Conservation (phyloP, 805 yeast genomes). For the Wickerhamomyces mucosus region DNA sequence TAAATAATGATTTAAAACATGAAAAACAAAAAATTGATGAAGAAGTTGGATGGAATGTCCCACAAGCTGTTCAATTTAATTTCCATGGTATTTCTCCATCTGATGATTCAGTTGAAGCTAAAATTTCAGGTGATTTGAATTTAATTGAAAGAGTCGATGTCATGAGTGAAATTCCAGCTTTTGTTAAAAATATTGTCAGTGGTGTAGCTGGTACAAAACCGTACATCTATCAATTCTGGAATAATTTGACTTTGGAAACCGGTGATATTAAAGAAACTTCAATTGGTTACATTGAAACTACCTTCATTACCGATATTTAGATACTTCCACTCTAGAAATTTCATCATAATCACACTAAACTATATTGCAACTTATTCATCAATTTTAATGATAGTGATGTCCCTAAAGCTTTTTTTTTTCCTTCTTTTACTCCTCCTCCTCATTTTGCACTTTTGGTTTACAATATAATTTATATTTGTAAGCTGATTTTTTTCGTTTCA, state of each 20-base stretch:
- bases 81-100: conserved; percentile 41
- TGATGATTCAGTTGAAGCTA: conserved; percentile 36
- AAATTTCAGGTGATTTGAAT: conserved; percentile 51
- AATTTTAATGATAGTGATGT: too few species aligned
- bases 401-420: too few species aligned
- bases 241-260: conserved; percentile 43
- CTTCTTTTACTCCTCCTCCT: too few species aligned
- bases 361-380: too few species aligned
- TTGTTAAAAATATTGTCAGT: conserved; percentile 85
- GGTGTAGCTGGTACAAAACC: conserved; percentile 96
- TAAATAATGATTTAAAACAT: conserved; percentile 58
- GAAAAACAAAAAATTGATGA: conserved; percentile 43
- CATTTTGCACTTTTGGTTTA: too few species aligned
- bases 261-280: conserved; percentile 45
- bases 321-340: too few species aligned
- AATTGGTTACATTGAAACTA: conserved; percentile 66
- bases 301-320: conserved; percentile 67
- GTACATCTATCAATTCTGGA: conserved; percentile 87
- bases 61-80: conserved; percentile 54
- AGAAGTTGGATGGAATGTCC: conserved; percentile 83
- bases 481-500: too few species aligned
- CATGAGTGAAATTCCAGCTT: conserved; percentile 92
- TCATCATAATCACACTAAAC: too few species aligned
- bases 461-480: too few species aligned
- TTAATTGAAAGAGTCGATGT: conserved; percentile 91